Percentiles rank a stretch among this genome's conserved stretches.
Evolutionary conservation across 2,329 filamentous ascomycete species (phyloP).

Genomic region (Nothophaeocryptopus gaeumannii): DNA sequence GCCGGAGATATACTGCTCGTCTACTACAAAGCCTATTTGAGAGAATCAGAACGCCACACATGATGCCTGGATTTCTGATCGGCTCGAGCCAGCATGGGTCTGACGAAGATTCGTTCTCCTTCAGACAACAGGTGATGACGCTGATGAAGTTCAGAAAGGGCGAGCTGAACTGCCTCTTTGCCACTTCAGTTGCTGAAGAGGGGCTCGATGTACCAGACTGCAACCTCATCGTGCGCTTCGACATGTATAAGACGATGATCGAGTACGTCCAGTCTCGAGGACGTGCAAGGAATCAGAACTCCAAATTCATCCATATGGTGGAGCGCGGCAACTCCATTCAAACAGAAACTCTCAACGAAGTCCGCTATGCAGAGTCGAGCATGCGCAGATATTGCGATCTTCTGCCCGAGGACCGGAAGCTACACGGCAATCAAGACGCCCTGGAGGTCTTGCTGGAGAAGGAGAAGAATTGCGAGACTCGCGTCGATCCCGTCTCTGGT

Average conservation of each 20-base stretch:
- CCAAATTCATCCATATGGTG: constrained; percentile 80
- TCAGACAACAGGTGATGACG: constrained; percentile 70
- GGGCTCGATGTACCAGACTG: constrained; percentile 65
- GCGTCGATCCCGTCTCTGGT: constrained; percentile 63
- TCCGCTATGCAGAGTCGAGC: constrained; percentile 55
- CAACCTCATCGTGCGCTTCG: constrained; percentile 71
- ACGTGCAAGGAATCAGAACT: constrained; percentile 73
- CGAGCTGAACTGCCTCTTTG: constrained; percentile 60
- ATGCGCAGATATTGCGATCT: constrained; percentile 74
- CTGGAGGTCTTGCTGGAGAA: constrained; percentile 56
- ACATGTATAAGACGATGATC: constrained; percentile 85
- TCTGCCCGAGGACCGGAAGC: constrained; percentile 70
- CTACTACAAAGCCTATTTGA: constrained; percentile 68
- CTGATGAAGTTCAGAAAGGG: constrained; percentile 64
- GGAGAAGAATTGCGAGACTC: constrained; percentile 49
- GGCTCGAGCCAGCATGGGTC: constrained; percentile 47
- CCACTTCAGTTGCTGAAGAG: constrained; percentile 65
- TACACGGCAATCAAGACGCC: constrained; percentile 57
- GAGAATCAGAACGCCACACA: constrained; percentile 54
- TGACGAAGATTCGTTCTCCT: constrained; percentile 61
- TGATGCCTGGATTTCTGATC: constrained; percentile 64
- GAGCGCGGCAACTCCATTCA: constrained; percentile 68
- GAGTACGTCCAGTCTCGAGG: constrained; percentile 93
- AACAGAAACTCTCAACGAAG: constrained; percentile 55
- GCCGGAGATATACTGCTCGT: constrained; percentile 72